These are phyloP conservation scores for Cladophialophora bantiana DNA, from an alignment of 2,329 filamentous ascomycete species.

Conservation along the genomic window DNA sequence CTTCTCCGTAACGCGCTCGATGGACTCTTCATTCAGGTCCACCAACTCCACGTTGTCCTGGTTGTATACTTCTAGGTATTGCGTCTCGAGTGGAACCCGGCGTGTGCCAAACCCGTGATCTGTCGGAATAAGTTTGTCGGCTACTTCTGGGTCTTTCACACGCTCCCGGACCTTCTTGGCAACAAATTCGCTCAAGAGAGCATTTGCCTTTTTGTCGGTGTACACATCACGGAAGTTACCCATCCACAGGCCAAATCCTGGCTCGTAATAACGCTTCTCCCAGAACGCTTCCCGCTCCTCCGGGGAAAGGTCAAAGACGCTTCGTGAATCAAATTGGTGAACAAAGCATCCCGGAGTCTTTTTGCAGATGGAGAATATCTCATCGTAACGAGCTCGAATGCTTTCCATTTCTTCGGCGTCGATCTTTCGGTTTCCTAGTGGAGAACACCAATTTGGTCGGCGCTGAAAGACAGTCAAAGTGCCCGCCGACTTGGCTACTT, in stretches of 20 bases:
- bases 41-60: constrained; percentile 56
- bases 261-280: constrained; percentile 57
- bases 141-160: constrained; percentile 58
- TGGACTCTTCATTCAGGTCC: constrained; percentile 52
- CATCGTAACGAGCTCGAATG: background rate
- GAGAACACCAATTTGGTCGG: constrained; percentile 69
- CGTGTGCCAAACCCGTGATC: constrained; percentile 64
- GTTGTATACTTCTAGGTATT: constrained; percentile 61
- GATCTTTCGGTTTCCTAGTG: constrained; percentile 59
- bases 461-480: constrained; percentile 64
- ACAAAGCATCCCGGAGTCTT: background rate
- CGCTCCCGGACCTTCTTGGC: constrained; percentile 59
- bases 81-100: constrained; percentile 56
- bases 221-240: constrained; percentile 62
- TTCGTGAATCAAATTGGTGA: constrained; percentile 44
- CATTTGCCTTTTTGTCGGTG: constrained; percentile 56
- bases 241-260: constrained; percentile 64
- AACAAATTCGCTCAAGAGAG: constrained; percentile 63
- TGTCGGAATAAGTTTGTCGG: constrained; percentile 62
- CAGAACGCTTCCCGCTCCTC: constrained; percentile 53
- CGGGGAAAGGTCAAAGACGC: constrained; percentile 15
- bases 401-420: constrained; percentile 58
- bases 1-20: constrained; percentile 48
- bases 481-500: constrained; percentile 61
- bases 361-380: constrained; percentile 2